phyloP scores from a whole-genome alignment of 306 rosid genomes.

The Vachellia collinsii region DNA sequence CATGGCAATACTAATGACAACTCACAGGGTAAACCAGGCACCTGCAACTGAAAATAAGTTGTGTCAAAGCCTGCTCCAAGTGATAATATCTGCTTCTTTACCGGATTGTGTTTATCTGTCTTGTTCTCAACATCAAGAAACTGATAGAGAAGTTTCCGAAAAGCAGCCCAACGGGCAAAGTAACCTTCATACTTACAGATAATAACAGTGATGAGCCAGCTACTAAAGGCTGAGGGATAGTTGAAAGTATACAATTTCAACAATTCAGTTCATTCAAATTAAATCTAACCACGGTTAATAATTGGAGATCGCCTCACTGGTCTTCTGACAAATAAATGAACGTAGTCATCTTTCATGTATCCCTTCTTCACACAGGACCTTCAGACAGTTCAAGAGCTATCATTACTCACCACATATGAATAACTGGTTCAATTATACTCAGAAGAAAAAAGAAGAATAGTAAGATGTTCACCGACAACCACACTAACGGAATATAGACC shows the following conservation, averaged over 20 bases:
- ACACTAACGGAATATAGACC: background rate
- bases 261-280: constrained; percentile 24
- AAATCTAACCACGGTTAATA: constrained; percentile 79
- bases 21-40: constrained; percentile 43
- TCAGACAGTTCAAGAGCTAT: constrained; percentile 28
- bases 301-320: constrained; percentile 97
- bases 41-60: constrained; percentile 95
- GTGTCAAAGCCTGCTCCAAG: constrained; percentile 97
- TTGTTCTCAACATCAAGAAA: constrained; percentile 66
- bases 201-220: constrained; percentile 25
- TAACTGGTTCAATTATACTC: constrained; percentile 23
- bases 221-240: constrained; percentile 24
- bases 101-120: constrained; percentile 32
- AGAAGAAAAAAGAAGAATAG: constrained; percentile 3
- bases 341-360: constrained; percentile 90
- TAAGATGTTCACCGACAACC: background rate
- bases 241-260: background rate
- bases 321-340: constrained; percentile 83
- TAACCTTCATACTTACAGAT: constrained; percentile 58
- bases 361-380: constrained; percentile 97
- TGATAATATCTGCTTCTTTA: constrained; percentile 46
- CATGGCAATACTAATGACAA: constrained; percentile 30
- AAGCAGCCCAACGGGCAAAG: constrained; percentile 90
- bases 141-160: constrained; percentile 74
- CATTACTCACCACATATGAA: constrained; percentile 27